Evolutionary conservation across 1,139 yeast species (phyloP), one percentile per base, ranked within the genome.

Genomic region (Kluyveromyces sp.): DNA sequence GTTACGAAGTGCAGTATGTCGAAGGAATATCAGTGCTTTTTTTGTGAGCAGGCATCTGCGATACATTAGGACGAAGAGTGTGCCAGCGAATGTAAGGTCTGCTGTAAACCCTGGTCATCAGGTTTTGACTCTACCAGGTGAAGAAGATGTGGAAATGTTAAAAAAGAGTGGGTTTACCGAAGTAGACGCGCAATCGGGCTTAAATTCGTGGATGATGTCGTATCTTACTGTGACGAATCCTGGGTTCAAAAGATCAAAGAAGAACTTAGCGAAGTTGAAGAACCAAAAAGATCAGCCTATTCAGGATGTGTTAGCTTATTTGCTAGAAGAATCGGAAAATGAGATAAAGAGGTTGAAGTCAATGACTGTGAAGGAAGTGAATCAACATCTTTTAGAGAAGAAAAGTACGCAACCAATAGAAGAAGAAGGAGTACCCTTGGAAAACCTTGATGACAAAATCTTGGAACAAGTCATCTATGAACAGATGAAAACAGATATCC

Each of bases 301-400:
- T 8, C 27, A 43, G 26, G 26, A 45, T 3, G 31, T 61, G n/a
- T 53, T 62, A 35, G 48, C 50, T 28, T 62, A 55, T 39, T 40
- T 61, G 8, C 7, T 59, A 8, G 47, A 48, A 15, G 65, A 62
- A 46, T 46, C 55, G 15, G 50, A 51, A 26, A 34, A 54, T 25
- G 66, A 62, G 45, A 47, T 61, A 1, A 46, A 49, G 27, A 48
- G 61, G 42, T 41, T 54, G 7, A 44, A 48, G 4, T 49, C 48
- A 25, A 45, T 51, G 42, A 53, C 57, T 4, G 48, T 50, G 5
- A 51, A 51, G 7, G 45, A 45, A 21, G 15, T 50, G 25, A 38
- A 34, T 25, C 34, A 26, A 7, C 30, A 32, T 33, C 35, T 34
- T 15, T 21, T 31, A 47, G 30, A 32, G 34, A 10, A 37, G 36